Evolutionary conservation across 208 protist species (phyloP).

Genomic region (Wallacemonas rigidus): DNA sequence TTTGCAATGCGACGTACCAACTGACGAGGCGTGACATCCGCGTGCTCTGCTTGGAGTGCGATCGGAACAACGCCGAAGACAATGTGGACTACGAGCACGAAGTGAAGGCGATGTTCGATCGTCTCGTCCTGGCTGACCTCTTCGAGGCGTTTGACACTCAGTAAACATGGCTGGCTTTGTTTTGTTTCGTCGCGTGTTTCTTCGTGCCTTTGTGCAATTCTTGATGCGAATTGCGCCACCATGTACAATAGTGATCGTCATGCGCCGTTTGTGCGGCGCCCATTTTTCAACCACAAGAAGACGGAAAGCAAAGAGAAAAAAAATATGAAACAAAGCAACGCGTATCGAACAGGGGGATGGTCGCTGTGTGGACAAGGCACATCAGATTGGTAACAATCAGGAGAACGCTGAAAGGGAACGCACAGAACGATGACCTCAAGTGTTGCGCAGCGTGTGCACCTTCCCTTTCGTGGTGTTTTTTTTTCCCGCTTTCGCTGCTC

Average conservation of each 20-base stretch:
- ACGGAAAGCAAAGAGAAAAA: background rate
- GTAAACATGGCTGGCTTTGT: background rate
- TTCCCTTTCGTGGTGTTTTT: too few relatives aligned
- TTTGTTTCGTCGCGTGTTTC: background rate
- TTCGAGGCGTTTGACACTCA: conserved; percentile 66
- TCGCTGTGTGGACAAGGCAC: too few relatives aligned
- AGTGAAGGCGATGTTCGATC: conserved; percentile 70
- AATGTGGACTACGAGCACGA: conserved; percentile 83
- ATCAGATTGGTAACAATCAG: too few relatives aligned
- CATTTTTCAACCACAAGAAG: background rate
- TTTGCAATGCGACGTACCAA: conserved; percentile 78
- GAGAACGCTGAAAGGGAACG: too few relatives aligned
- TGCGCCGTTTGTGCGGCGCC: too few relatives aligned
- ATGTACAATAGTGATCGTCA: conserved; percentile 1
- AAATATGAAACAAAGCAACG: background rate
- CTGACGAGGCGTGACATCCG: conserved; percentile 82
- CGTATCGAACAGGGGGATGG: background rate
- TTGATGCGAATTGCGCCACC: background rate
- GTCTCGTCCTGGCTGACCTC: conserved; percentile 63
- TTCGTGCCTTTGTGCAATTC: background rate
- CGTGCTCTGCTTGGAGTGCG: conserved; percentile 69
- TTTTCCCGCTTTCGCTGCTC: too few relatives aligned
- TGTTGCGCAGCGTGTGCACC: too few relatives aligned
- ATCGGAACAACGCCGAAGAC: conserved; percentile 28
- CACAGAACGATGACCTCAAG: too few relatives aligned